These are phyloP conservation scores for Tulasnella sp. DNA, from an alignment of 768 basidiomycete species.

Conservation along the genomic window DNA sequence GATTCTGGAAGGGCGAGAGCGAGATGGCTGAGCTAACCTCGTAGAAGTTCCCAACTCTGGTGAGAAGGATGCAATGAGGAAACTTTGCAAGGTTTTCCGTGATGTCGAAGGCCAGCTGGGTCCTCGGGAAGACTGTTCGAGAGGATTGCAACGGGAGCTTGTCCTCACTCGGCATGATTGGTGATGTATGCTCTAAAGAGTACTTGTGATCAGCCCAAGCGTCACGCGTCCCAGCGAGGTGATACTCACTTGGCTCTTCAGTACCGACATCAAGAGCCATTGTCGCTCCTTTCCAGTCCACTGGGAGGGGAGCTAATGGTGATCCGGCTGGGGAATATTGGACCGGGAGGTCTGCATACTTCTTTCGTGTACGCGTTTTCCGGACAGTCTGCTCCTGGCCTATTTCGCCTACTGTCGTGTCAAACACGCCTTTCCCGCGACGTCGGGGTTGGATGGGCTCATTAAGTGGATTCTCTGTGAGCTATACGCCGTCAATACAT, in stretches of 20 bases:
- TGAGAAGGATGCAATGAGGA: conserved; percentile 82
- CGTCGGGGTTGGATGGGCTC: neutral
- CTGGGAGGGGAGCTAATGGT: conserved; percentile 31
- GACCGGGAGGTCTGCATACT: conserved; percentile 47
- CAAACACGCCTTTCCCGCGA: conserved; percentile 3
- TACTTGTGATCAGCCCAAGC: neutral
- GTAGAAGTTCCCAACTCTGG: conserved; percentile 90
- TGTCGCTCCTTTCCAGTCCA: too few species aligned
- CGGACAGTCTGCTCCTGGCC: conserved; percentile 18
- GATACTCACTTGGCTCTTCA: neutral
- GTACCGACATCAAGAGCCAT: neutral
- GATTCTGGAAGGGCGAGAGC: neutral
- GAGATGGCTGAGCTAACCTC: conserved; percentile 45
- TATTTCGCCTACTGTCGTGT: too few species aligned
- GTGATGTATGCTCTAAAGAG: neutral
- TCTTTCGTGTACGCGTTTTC: conserved; percentile 37
- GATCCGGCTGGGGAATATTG: conserved; percentile 32
- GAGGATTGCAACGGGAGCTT: neutral
- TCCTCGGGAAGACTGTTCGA: conserved; percentile 20
- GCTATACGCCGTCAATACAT: too few species aligned
- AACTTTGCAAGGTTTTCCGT: conserved; percentile 59
- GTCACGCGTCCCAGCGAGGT: neutral
- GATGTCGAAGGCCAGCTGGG: conserved; percentile 57
- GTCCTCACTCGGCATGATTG: neutral
- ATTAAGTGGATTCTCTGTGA: too few species aligned